Percentiles rank a stretch among this genome's conserved stretches.
Conservation (phyloP, 345 rosid genomes). For the Zanthoxylum bungeanum region DNA sequence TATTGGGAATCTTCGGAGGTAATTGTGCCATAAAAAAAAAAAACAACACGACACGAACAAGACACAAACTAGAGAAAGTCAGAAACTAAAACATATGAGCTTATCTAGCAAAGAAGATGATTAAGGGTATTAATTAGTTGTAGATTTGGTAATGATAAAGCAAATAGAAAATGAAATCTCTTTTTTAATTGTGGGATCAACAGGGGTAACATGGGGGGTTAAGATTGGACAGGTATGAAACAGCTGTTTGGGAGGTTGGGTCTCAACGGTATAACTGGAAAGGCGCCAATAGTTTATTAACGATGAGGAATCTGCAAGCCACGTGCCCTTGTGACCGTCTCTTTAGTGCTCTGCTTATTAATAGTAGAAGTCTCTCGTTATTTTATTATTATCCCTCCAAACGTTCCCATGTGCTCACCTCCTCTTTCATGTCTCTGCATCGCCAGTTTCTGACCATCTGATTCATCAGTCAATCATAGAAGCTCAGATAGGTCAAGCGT, state of each 20-base stretch:
- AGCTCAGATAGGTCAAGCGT: not conserved
- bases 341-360: conserved; percentile 24
- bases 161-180: no score
- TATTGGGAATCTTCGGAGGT: conserved; percentile 89
- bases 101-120: no score
- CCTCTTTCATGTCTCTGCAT: not conserved
- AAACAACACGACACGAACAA: not conserved
- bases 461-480: not conserved
- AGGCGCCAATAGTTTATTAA: conserved; percentile 51
- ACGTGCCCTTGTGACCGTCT: conserved; percentile 52
- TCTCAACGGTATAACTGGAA: conserved; percentile 82
- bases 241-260: conserved; percentile 66
- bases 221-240: conserved; percentile 67
- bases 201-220: conserved; percentile 55
- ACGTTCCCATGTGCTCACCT: conserved; percentile 13
- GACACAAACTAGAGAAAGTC: no score
- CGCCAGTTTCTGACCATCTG: conserved; percentile 5
- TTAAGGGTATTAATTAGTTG: no score
- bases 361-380: no score
- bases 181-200: conserved; percentile 21
- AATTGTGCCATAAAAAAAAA: conserved; percentile 94
- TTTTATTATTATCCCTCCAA: not conserved
- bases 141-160: no score
- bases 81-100: conserved; percentile 11
- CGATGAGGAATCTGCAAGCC: conserved; percentile 43